A percentile compares a stretch with the other conserved stretches of the same genome.
Evolutionary conservation across 2,329 filamentous ascomycete genomes (phyloP).

Genomic region (Fusarium buxicola): DNA sequence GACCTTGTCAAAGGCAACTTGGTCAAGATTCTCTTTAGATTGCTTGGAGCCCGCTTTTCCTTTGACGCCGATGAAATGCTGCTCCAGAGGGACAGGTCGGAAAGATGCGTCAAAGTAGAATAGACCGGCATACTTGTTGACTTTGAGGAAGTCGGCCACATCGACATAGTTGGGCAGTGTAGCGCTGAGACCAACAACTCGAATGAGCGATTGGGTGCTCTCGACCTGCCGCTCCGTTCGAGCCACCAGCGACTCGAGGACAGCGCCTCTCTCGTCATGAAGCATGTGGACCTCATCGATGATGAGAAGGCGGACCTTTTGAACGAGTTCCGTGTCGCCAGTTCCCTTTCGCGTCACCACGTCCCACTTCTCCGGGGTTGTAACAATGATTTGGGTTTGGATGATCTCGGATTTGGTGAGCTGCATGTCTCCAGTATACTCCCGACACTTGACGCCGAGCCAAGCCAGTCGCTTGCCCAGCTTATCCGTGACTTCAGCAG

Average conservation of each 20-base stretch:
- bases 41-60: constrained; percentile 85
- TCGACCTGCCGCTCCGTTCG: constrained; percentile 96
- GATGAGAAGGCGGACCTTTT: constrained; percentile 95
- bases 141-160: constrained; percentile 95
- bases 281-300: constrained; percentile 99
- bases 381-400: constrained; percentile 97
- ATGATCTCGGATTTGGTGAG: constrained; percentile 96
- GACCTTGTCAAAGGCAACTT: constrained; percentile 91
- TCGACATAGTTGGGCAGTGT: constrained; percentile 97
- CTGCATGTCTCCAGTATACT: constrained; percentile 99
- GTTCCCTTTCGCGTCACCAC: constrained; percentile 97
- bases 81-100: constrained; percentile 92
- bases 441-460: constrained; percentile 91
- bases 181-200: constrained; percentile 93
- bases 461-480: constrained; percentile 90
- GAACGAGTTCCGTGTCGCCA: constrained; percentile 95
- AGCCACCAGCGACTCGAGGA: constrained; percentile 94
- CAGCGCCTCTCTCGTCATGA: constrained; percentile 95
- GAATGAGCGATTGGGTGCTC: constrained; percentile 96
- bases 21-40: constrained; percentile 89
- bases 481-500: constrained; percentile 96
- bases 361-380: constrained; percentile 99
- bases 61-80: constrained; percentile 97
- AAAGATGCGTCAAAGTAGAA: constrained; percentile 99
- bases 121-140: constrained; percentile 90